Percentiles rank a stretch among this genome's conserved stretches.
Conservation (phyloP, 768 basidiomycete species). For the Leucocoprinus birnbaumii region DNA sequence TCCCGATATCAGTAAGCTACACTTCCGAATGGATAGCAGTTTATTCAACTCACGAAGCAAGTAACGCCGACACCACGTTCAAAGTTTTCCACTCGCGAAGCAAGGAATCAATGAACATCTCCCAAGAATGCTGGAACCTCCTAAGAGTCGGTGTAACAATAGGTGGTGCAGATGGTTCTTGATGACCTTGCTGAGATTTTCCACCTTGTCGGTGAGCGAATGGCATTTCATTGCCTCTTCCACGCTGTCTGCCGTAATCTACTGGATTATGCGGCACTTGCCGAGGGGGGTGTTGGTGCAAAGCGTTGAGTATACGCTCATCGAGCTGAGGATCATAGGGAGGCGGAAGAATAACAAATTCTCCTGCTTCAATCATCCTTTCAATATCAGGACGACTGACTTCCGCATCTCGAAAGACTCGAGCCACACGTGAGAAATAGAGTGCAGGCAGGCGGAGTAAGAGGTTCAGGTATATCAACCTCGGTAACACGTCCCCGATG, state of each 20-base stretch:
- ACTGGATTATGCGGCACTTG: neutral
- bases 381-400: slow-evolving; percentile 72
- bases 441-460: slow-evolving; percentile 73
- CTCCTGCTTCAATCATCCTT: slow-evolving; percentile 39
- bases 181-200: slow-evolving; percentile 4
- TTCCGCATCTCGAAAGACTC: slow-evolving; percentile 76
- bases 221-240: neutral
- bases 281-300: neutral
- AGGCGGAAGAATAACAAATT: slow-evolving; percentile 14
- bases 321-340: slow-evolving; percentile 11
- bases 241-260: neutral
- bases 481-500: slow-evolving; percentile 36
- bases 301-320: neutral
- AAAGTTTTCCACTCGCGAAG: slow-evolving; percentile 72
- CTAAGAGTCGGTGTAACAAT: slow-evolving; percentile 61
- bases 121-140: slow-evolving; percentile 69
- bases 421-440: slow-evolving; percentile 77
- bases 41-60: slow-evolving; percentile 34
- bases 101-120: slow-evolving; percentile 67
- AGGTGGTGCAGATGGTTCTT: slow-evolving; percentile 35
- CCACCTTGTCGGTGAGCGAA: neutral
- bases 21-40: neutral
- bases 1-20: neutral
- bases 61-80: slow-evolving; percentile 69
- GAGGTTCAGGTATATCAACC: slow-evolving; percentile 40